Base-by-base conservation (phyloP, 2,329 filamentous ascomycete species). In the Volutella citrinella region DNA sequence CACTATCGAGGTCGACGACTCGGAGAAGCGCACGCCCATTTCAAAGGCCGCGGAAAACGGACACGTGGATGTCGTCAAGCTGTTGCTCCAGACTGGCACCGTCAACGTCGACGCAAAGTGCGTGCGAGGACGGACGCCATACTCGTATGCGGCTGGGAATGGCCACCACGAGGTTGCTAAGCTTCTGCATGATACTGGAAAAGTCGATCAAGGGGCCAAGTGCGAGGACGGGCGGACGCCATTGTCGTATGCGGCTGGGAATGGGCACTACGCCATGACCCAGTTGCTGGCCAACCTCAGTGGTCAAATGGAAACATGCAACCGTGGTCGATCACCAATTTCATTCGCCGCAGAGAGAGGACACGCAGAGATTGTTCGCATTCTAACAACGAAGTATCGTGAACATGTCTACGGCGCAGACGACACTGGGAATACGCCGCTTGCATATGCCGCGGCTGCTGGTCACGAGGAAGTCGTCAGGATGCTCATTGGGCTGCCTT, bases 1-100 rank as follows among this genome's bases (percentile, higher is more conserved):
- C n/a, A n/a, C n/a, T n/a, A n/a, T n/a, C n/a, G n/a, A n/a, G n/a
- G n/a, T n/a, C n/a, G n/a, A n/a, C n/a, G n/a, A n/a, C n/a, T n/a
- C n/a, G n/a, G n/a, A n/a, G n/a, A n/a, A n/a, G n/a, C n/a, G n/a
- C n/a, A n/a, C n/a, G n/a, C n/a, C n/a, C n/a, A n/a, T n/a, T n/a
- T n/a, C n/a, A n/a, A n/a, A n/a, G 43, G 39, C 34, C 25, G 30
- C 34, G 25, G 16, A 20, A 16, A 35, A 40, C 20, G 32, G 35
- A 29, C 27, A 32, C 12, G 23, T 33, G n/a, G 23, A 11, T 12
- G 13, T 41, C 19, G 27, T 35, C 15, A 34, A 30, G 29, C 15
- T 34, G 10, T 25, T 32, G 16, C 26, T 27, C 30, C 27, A 22
- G 19, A n/a, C 29, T 27, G n/a, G n/a, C n/a, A n/a, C n/a, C n/a